Evolutionary conservation across 306 rosid species (phyloP), one percentile per base, ranked within the genome.

Genomic region (Benincasa hispida): DNA sequence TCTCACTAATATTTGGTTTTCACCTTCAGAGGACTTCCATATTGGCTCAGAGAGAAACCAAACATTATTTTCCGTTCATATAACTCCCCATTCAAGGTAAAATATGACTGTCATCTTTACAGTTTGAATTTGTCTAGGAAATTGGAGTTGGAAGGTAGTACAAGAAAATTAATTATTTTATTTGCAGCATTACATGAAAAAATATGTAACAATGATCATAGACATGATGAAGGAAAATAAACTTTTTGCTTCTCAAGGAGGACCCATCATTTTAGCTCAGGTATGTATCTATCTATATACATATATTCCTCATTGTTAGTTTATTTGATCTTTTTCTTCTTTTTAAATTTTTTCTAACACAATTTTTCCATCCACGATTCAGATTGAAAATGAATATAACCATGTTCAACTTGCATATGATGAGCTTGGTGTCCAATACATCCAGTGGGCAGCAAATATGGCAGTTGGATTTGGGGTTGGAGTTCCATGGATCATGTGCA

Each of bases 401-500:
- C 93, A 87, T 54, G 28, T 94, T 72, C 99, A 92, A 84, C 89
- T 19, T 72, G 96, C 97, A 15, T 94, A 87, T 59, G 81, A 50
- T 25, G 76, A 83, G 21, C 5, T 56, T 48, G 97, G 97, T 66
- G 75, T 24, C 18, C 80, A 37, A 21, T 94, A 94, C 73, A 88
- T 94, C 32, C 89, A 86, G 27, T 94, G 98, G 97, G 89, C 97
- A 0, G 98, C 97, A 53, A 80, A 90, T 0, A 59, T 91, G 88
- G 98, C 97, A 5, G 78, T 87, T 5, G 83, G 78, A 0, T 2
- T 57, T 11, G 15, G 88, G 0, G 8, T 22, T 5, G 97, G 92
- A 9, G 89, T 94, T 63, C 98, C 98, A 57, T 94, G 98, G 98
- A 14, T 94, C 83, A 94, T 94, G 98, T 94, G 98, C 90, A 94